These are phyloP conservation scores for Epichloe elymi DNA, from an alignment of 2,329 filamentous ascomycete species.

Conservation along the genomic window DNA sequence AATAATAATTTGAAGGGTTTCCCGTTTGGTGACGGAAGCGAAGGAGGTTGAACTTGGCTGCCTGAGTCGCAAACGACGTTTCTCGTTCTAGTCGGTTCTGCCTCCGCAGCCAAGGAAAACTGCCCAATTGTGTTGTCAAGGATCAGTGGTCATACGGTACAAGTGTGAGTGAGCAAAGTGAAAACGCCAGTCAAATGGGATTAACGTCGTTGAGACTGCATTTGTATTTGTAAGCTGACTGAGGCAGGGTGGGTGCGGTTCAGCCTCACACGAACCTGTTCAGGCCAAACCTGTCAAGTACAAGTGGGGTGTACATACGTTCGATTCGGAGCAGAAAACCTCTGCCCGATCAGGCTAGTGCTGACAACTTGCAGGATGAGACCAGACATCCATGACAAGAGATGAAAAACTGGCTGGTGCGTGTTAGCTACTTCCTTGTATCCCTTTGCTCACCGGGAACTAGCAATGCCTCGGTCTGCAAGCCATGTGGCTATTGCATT, in stretches of 20 bases:
- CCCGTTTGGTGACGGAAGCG: not conserved
- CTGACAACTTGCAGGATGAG: too few species aligned
- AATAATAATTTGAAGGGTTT: not conserved
- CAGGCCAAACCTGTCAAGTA: too few species aligned
- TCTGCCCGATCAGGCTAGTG: not conserved
- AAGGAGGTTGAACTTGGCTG: conserved; percentile 15
- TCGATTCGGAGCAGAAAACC: not conserved
- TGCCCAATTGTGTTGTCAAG: not conserved
- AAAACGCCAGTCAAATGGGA: not conserved
- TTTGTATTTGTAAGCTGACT: conserved; percentile 4
- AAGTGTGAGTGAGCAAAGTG: not conserved
- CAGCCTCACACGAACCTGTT: too few species aligned
- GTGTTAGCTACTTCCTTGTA: too few species aligned
- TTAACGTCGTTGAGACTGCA: not conserved
- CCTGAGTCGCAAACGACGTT: conserved; percentile 21
- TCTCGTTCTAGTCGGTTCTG: conserved; percentile 10
- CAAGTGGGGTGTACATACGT: too few species aligned
- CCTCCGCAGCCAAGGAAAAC: not conserved
- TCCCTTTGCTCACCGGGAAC: too few species aligned
- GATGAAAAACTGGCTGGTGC: too few species aligned
- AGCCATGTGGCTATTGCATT: too few species aligned
- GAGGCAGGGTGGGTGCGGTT: not conserved
- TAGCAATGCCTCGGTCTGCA: too few species aligned
- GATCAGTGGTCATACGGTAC: not conserved
- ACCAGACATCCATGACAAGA: too few species aligned